Conservation (phyloP, 495 filamentous ascomycete species). For the Daldinia concentrica region DNA sequence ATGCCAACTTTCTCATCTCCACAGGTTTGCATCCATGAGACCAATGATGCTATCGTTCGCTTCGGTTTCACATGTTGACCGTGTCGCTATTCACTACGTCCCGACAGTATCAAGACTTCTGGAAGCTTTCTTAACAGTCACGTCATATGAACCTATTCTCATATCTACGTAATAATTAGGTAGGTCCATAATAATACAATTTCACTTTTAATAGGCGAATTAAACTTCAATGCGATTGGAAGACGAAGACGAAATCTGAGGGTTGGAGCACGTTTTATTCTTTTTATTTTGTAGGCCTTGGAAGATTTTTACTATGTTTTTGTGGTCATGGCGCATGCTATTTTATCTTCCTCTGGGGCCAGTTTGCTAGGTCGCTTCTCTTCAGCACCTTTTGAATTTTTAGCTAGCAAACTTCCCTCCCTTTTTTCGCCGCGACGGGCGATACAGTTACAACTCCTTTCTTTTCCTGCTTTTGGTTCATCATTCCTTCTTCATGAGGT, state of each 20-base stretch:
- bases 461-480: conserved; percentile 37
- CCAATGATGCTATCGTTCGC: conserved; percentile 25
- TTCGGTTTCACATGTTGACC: conserved; percentile 27
- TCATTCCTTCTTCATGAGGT: conserved; percentile 44
- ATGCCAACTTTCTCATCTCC: conserved; percentile 31
- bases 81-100: not conserved
- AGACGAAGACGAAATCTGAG: conserved; percentile 8
- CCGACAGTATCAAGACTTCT: not conserved
- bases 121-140: conserved; percentile 15
- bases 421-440: conserved; percentile 18
- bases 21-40: conserved; percentile 17
- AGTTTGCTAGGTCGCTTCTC: conserved; percentile 29
- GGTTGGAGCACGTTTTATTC: conserved; percentile 36
- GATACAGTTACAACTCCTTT: conserved; percentile 27
- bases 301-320: conserved; percentile 43
- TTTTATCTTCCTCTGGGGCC: conserved; percentile 29
- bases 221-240: conserved; percentile 7
- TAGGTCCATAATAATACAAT: not conserved
- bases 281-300: conserved; percentile 46
- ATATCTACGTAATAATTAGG: not conserved
- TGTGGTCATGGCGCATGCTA: conserved; percentile 45
- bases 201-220: conserved; percentile 6
- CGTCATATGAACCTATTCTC: not conserved
- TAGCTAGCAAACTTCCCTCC: conserved; percentile 30
- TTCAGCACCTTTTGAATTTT: conserved; percentile 24